phyloP scores from a whole-genome alignment of 331 rosid genomes.

The Erythrophleum ivorense region DNA sequence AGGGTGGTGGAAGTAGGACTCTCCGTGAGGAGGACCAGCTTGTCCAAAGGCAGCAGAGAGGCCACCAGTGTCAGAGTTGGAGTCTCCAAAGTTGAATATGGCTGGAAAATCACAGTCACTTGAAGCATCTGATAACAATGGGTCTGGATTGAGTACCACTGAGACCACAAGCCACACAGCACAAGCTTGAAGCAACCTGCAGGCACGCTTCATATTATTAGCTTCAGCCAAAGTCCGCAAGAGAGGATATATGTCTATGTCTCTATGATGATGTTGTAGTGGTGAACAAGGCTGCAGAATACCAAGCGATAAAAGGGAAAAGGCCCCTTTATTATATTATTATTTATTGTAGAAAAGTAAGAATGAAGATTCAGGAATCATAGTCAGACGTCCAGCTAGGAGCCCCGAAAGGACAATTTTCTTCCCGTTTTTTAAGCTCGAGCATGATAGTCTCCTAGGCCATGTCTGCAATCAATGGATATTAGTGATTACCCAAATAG shows the following conservation, averaged over 20 bases:
- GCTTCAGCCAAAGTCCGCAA: not conserved
- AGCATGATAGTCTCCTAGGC: not conserved
- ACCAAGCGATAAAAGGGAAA: not conserved
- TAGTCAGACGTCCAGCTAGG: too few species aligned
- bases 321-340: not conserved
- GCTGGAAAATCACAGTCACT: constrained; percentile 72
- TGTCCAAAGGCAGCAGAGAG: constrained; percentile 92
- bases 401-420: not conserved
- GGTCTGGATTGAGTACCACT: constrained; percentile 7
- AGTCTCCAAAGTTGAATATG: constrained; percentile 85
- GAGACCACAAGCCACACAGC: constrained; percentile 26
- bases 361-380: not conserved
- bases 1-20: constrained; percentile 71
- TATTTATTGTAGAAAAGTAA: not conserved
- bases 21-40: constrained; percentile 64
- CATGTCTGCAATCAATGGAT: not conserved
- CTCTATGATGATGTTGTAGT: not conserved
- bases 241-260: not conserved
- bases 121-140: constrained; percentile 28
- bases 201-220: not conserved
- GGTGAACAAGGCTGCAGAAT: not conserved
- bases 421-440: not conserved
- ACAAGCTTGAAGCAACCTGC: not conserved
- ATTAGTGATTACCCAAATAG: not conserved
- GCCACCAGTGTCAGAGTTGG: constrained; percentile 95